Evolutionary conservation across 345 rosid genomes (phyloP), one percentile per base, ranked within the genome.

Genomic region (Bruguiera parviflora): DNA sequence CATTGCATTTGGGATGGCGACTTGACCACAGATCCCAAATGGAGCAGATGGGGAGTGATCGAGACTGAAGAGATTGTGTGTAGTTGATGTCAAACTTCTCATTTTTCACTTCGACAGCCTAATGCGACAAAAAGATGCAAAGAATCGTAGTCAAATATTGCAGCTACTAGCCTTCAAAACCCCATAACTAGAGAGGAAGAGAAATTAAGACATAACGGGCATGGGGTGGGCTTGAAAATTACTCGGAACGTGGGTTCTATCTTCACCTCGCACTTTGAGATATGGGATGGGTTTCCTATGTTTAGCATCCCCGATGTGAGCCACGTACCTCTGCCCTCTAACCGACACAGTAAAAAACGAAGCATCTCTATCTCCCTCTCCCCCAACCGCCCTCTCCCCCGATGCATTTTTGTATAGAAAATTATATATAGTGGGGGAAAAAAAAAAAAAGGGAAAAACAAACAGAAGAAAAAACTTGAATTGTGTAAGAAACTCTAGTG

Each of bases 121-220:
- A 46, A 69, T 51, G 66, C 63, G 61, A 58, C 32, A 55, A 62
- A 55, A 58, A 13, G 24, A 39, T 10, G 35, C 6, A 43, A 13
- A 13, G 16, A 13, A 43, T 43, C 18, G 13, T 60, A 74, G 88
- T 85, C 88, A 85, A 85, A 83, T 7, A 77, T 77, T 75, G 78
- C 83, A 73, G 77, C 89, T 59, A 52, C 72, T 8, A 52, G 69
- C 58, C 52, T 65, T 67, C 79, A 72, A 74, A 31, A 28, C 29
- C 39, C 19, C 67, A 33, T 2, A 39, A 62, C 18, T 31, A 56
- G 32, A 32, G n/a, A 60, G 61, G 4, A 35, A 52, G 53, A 6
- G 25, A 16, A 32, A 53, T 27, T 8, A 31, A 56, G 66, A 8
- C 20, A 10, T 6, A 27, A 5, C 18, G 3, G 19, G 49, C 16